Conservation (phyloP, 805 yeast genomes). For the Myxozyma udenii region DNA sequence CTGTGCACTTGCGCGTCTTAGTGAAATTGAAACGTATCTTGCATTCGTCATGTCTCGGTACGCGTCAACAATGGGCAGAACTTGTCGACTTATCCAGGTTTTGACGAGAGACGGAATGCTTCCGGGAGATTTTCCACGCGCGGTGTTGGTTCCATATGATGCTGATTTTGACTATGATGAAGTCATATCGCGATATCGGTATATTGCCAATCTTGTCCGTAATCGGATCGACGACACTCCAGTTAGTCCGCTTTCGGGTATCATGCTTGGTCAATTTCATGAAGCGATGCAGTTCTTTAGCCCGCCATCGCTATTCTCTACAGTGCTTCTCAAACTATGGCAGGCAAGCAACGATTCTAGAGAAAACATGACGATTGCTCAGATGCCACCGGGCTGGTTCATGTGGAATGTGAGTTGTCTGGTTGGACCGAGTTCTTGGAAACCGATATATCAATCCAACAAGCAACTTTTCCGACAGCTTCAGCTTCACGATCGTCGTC, state of each 20-base stretch:
- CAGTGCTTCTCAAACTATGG: no score
- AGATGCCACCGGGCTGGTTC: constrained; percentile 8
- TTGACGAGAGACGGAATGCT: neutral
- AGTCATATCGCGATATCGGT: neutral
- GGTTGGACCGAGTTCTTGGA: neutral
- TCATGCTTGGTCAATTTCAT: no score
- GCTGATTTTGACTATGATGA: neutral
- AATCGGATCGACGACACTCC: no score
- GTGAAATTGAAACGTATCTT: neutral
- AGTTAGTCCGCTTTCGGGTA: no score
- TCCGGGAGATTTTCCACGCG: no score
- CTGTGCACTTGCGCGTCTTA: neutral
- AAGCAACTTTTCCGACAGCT: neutral
- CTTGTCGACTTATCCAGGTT: neutral
- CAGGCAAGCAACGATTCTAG: no score
- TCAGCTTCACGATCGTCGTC: constrained; percentile 2
- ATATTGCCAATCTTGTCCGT: no score
- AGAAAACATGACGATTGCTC: no score
- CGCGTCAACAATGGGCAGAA: neutral
- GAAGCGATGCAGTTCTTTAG: no score
- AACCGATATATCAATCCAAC: neutral
- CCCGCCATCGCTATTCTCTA: no score
- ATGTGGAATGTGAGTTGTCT: neutral
- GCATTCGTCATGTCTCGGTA: neutral
- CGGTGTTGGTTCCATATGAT: neutral